phyloP scores from a whole-genome alignment of 2,329 filamentous ascomycete species.

The Talaromyces funiculosus region DNA sequence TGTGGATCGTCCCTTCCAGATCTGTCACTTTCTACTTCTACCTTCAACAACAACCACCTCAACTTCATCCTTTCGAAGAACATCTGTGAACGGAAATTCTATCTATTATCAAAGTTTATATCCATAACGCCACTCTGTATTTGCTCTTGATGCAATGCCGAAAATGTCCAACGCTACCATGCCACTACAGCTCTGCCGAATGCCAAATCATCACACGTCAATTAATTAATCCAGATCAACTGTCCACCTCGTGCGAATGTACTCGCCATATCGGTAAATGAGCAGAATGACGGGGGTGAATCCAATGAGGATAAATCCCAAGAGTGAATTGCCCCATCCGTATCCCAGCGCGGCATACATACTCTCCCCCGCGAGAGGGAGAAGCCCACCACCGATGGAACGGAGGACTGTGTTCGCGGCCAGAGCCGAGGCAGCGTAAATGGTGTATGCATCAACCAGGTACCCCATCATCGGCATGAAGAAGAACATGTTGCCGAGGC shows the following conservation, averaged over 20 bases:
- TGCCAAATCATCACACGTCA: not conserved
- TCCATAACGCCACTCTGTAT: not conserved
- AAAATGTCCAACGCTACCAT: not conserved
- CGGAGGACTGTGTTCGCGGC: conserved; percentile 50
- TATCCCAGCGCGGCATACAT: conserved; percentile 41
- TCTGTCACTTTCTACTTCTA: not conserved
- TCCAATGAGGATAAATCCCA: conserved; percentile 49
- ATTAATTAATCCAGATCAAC: conserved; percentile 9
- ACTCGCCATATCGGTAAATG: conserved; percentile 26
- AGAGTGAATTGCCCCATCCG: conserved; percentile 46
- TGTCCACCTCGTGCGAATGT: conserved; percentile 18
- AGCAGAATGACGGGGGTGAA: conserved; percentile 35
- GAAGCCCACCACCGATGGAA: conserved; percentile 50
- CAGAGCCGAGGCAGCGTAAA: conserved; percentile 40
- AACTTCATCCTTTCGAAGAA: not conserved
- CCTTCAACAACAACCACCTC: not conserved
- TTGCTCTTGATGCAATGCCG: not conserved
- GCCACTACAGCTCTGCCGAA: not conserved
- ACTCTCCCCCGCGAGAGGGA: conserved; percentile 53
- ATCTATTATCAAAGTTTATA: not conserved
- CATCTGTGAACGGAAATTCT: not conserved
- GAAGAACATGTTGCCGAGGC: conserved; percentile 44
- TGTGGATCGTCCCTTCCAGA: not conserved
- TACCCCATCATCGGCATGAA: conserved; percentile 54
- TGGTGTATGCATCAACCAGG: conserved; percentile 49